phyloP scores from a whole-genome alignment of 495 filamentous ascomycete genomes.

The Bacidia gigantensis region DNA sequence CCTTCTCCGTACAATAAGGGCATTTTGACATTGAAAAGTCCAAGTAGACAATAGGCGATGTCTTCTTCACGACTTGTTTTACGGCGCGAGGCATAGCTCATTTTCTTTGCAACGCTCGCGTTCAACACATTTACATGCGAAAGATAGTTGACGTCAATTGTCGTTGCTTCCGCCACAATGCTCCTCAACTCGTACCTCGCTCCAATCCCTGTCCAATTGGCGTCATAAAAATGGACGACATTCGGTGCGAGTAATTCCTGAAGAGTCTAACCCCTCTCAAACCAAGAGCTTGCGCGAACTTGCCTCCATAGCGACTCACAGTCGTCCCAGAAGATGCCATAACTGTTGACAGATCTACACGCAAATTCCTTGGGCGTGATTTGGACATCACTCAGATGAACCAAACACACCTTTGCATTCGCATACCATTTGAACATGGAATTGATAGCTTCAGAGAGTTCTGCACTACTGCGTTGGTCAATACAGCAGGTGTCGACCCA shows the following conservation, averaged over 20 bases:
- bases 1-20: no score
- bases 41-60: no score
- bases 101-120: no score
- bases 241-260: slow-evolving; percentile 31
- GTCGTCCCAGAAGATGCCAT: slow-evolving; percentile 17
- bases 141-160: slow-evolving; percentile 11
- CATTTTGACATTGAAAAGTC: no score
- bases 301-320: neutral
- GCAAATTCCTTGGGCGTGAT: no score
- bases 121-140: neutral
- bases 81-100: no score
- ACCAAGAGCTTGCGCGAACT: slow-evolving; percentile 24
- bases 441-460: slow-evolving; percentile 30
- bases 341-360: slow-evolving; percentile 29
- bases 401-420: slow-evolving; percentile 21
- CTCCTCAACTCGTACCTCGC: slow-evolving; percentile 9
- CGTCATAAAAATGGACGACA: slow-evolving; percentile 22
- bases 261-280: slow-evolving; percentile 31
- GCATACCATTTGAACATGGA: slow-evolving; percentile 23
- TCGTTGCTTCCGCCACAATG: slow-evolving; percentile 16
- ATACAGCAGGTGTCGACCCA: slow-evolving; percentile 36
- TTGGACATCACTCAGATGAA: no score
- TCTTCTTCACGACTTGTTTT: no score
- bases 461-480: slow-evolving; percentile 27
- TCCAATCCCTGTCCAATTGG: slow-evolving; percentile 21